phyloP scores from a whole-genome alignment of 2,329 filamentous ascomycete genomes.

The Colletotrichum sp. region DNA sequence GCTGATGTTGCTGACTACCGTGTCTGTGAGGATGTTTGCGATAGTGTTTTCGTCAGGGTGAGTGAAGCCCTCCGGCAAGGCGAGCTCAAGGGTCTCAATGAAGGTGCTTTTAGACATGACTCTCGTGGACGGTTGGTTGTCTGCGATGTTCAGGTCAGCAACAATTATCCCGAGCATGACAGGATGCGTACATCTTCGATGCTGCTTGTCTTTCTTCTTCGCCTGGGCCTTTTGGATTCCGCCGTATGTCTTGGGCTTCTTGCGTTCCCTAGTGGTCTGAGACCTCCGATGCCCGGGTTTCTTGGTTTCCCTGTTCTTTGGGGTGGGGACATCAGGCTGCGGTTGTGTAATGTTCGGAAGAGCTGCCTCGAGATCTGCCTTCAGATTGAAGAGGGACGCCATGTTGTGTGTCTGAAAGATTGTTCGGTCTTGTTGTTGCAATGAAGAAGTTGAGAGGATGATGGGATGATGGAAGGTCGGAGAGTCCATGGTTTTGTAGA shows the following conservation, averaged over 20 bases:
- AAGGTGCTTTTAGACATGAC: background rate
- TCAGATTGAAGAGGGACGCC: background rate
- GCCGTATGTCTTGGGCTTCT: background rate
- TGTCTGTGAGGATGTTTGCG: background rate
- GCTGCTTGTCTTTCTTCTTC: background rate
- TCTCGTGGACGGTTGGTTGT: background rate
- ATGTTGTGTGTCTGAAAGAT: background rate
- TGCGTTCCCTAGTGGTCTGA: background rate
- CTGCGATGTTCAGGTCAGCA: background rate
- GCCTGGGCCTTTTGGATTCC: background rate
- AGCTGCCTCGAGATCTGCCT: background rate
- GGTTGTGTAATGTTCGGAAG: background rate
- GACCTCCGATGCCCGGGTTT: background rate
- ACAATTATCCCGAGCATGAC: background rate
- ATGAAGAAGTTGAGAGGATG: fast-evolving
- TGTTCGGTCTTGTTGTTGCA: background rate
- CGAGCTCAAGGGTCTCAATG: background rate
- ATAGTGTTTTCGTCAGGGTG: background rate
- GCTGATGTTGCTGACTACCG: background rate
- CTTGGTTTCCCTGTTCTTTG: background rate
- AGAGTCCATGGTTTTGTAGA: background rate
- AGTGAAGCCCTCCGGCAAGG: background rate
- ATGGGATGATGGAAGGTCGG: background rate
- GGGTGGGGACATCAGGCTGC: background rate
- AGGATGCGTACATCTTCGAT: background rate